Percentiles rank a stretch among this genome's conserved stretches.
Conservation (phyloP, 805 yeast species). For the Nakazawaea ambrosiae region DNA sequence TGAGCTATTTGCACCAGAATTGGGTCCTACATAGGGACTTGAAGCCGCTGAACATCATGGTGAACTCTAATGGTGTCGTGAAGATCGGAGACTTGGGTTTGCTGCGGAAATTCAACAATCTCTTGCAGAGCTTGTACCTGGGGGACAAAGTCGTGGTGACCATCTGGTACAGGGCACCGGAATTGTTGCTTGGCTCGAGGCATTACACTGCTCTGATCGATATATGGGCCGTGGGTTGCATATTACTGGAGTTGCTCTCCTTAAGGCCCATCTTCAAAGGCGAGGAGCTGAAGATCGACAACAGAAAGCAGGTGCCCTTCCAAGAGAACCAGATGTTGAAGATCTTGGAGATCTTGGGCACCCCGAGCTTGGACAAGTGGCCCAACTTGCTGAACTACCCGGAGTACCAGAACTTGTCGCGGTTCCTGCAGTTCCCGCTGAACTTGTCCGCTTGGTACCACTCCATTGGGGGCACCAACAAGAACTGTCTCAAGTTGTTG, state of each 20-base stretch:
- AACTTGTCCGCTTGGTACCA: constrained; percentile 83
- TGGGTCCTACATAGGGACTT: constrained; percentile 95
- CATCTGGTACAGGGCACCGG: constrained; percentile 96
- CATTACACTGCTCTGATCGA: constrained; percentile 93
- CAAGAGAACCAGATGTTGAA: constrained; percentile 89
- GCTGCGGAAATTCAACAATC: constrained; percentile 82
- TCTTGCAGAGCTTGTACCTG: constrained; percentile 76
- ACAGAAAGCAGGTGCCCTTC: constrained; percentile 87
- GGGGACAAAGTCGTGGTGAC: constrained; percentile 97
- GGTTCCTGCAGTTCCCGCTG: constrained; percentile 54
- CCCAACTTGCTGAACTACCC: constrained; percentile 75
- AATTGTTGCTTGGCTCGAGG: constrained; percentile 79
- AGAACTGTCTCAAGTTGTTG: constrained; percentile 59
- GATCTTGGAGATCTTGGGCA: constrained; percentile 88
- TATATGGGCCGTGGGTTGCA: constrained; percentile 95
- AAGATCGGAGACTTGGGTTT: constrained; percentile 94
- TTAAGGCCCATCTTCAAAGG: constrained; percentile 94
- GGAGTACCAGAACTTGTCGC: constrained; percentile 62
- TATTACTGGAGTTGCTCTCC: constrained; percentile 83
- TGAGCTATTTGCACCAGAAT: constrained; percentile 85
- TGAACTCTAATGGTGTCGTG: constrained; percentile 79
- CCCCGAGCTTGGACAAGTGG: constrained; percentile 79
- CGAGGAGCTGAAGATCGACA: constrained; percentile 94
- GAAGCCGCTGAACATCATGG: constrained; percentile 98
- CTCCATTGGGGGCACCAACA: constrained; percentile 69